These are phyloP conservation scores for Diddensiella caesifluorescens DNA, from an alignment of 805 yeast species.

Conservation along the genomic window DNA sequence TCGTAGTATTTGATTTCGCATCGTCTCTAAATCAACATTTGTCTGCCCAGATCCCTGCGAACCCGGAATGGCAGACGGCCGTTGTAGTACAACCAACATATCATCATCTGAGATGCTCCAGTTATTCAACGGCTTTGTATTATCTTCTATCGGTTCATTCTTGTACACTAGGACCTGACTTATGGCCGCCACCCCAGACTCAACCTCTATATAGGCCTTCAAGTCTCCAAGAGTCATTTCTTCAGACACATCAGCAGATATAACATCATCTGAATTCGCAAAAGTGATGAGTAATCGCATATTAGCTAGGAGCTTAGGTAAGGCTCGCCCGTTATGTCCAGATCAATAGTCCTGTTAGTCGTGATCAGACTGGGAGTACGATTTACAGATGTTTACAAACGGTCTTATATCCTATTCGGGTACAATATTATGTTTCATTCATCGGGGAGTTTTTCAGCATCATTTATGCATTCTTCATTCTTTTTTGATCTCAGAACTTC, in stretches of 20 bases:
- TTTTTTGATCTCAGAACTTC: too few relatives aligned
- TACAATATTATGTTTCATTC: too few relatives aligned
- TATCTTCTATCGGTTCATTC: slow-evolving; percentile 37
- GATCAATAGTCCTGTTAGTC: too few relatives aligned
- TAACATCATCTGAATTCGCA: slow-evolving; percentile 44
- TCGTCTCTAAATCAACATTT: slow-evolving; percentile 27
- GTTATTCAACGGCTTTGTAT: slow-evolving; percentile 39
- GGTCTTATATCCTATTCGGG: too few relatives aligned
- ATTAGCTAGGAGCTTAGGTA: too few relatives aligned
- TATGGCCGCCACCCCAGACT: slow-evolving; percentile 47
- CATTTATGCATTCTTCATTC: too few relatives aligned
- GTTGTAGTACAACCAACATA: slow-evolving; percentile 38
- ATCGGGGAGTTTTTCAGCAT: too few relatives aligned
- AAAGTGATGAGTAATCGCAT: slow-evolving; percentile 53
- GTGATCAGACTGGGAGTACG: too few relatives aligned
- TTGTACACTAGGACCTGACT: slow-evolving; percentile 48
- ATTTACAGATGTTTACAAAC: too few relatives aligned
- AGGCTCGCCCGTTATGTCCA: too few relatives aligned
- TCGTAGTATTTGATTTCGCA: slow-evolving; percentile 33
- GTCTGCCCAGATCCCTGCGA: slow-evolving; percentile 2
- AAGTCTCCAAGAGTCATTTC: slow-evolving; percentile 64
- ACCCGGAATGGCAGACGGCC: not conserved
- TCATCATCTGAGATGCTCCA: slow-evolving; percentile 55
- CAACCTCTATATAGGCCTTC: slow-evolving; percentile 67
- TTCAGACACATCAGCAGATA: slow-evolving; percentile 57